Evolutionary conservation across 2,329 filamentous ascomycete species (phyloP).

Genomic region (Stagonosporopsis rhizophila): DNA sequence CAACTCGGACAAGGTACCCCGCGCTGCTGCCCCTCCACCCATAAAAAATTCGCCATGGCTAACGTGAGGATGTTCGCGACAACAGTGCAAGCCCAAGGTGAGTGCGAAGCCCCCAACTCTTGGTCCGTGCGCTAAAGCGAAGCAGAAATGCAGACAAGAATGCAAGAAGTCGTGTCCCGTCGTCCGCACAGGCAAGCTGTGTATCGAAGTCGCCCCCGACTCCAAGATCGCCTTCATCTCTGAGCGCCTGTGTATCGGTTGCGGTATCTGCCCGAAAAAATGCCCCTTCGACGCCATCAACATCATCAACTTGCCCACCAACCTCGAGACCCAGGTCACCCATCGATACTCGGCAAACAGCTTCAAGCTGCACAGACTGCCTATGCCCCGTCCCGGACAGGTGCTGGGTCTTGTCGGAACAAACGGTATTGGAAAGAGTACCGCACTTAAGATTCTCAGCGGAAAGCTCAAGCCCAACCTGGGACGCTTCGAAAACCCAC

Average conservation of each 20-base stretch:
- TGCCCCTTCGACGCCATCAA: slow-evolving; percentile 98
- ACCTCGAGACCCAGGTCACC: slow-evolving; percentile 96
- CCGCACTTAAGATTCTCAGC: slow-evolving; percentile 97
- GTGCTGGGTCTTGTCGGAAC: slow-evolving; percentile 96
- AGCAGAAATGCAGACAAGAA: slow-evolving; percentile 95
- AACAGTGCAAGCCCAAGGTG: slow-evolving; percentile 87
- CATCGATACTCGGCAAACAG: slow-evolving; percentile 99
- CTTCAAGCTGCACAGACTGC: slow-evolving; percentile 97
- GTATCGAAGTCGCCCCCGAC: slow-evolving; percentile 88
- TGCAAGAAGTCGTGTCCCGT: slow-evolving; percentile 99
- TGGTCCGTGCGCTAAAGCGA: slow-evolving; percentile 24
- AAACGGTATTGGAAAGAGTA: slow-evolving; percentile 99
- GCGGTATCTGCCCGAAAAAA: slow-evolving; percentile 99
- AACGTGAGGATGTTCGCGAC: slow-evolving; percentile 52
- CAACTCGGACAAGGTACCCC: slow-evolving; percentile 89
- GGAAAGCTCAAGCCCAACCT: slow-evolving; percentile 98
- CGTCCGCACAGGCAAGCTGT: slow-evolving; percentile 95
- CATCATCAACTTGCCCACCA: slow-evolving; percentile 99
- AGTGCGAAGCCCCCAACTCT: slow-evolving; percentile 36
- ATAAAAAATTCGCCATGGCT: slow-evolving; percentile 42
- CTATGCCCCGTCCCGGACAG: slow-evolving; percentile 93
- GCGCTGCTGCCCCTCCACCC: slow-evolving; percentile 53
- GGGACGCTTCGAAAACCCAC: slow-evolving; percentile 92
- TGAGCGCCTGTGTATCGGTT: slow-evolving; percentile 94
- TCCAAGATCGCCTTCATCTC: slow-evolving; percentile 98